Conservation (phyloP, 148 eudicot genomes). For the Silene latifolia region DNA sequence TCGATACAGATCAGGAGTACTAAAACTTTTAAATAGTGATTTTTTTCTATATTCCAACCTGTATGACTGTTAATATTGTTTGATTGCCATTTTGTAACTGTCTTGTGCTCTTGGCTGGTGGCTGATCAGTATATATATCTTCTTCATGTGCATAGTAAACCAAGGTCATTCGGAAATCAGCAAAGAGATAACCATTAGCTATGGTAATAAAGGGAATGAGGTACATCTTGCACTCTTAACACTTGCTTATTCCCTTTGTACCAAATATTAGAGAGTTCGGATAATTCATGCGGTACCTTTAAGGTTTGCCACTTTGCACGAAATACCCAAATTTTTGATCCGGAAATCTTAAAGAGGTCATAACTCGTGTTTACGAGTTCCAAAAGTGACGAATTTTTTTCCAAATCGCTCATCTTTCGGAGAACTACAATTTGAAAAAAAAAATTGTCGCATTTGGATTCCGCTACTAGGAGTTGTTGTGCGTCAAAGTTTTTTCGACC, state of each 20-base stretch:
- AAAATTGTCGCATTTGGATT: no score
- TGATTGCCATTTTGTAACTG: constrained; percentile 1
- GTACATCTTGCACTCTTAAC: constrained; percentile 32
- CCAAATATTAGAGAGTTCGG: background rate
- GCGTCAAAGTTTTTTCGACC: no score
- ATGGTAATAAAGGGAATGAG: constrained; percentile 98
- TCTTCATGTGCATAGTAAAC: constrained; percentile 37
- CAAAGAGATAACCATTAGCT: constrained; percentile 84
- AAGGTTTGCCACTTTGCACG: no score
- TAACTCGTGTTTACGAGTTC: no score
- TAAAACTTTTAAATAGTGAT: background rate
- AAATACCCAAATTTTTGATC: no score
- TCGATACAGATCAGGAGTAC: constrained; percentile 3
- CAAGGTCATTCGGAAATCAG: constrained; percentile 33
- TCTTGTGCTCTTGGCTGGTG: background rate
- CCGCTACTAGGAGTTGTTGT: no score
- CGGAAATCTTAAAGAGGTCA: no score
- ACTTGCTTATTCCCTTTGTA: background rate
- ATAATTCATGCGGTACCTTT: no score
- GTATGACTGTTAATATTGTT: constrained; percentile 2
- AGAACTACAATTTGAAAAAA: no score
- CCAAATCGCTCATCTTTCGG: no score
- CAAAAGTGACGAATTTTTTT: no score
- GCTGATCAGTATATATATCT: background rate
- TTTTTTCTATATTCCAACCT: no score